Conservation (phyloP, 306 rosid genomes). For the Vicia villosa region DNA sequence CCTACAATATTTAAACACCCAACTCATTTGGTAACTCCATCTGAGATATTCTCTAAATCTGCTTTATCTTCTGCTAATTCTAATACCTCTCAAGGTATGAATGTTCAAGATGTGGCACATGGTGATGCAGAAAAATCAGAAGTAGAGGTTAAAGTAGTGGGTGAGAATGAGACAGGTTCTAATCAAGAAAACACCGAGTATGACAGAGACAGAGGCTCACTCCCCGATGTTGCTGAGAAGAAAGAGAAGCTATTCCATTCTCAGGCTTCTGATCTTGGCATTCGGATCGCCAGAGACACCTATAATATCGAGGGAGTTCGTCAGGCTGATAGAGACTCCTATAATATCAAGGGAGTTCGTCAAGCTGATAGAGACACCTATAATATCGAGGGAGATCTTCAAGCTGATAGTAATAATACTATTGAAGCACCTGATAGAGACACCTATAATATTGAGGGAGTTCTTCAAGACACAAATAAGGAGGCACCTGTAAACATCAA, state of each 20-base stretch:
- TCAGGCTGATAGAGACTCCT: slow-evolving; percentile 50
- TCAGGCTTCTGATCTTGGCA: slow-evolving; percentile 68
- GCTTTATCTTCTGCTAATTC: slow-evolving; percentile 56
- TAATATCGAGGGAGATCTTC: slow-evolving; percentile 41
- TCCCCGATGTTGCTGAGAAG: slow-evolving; percentile 42
- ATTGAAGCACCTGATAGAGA: slow-evolving; percentile 39
- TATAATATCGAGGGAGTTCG: slow-evolving; percentile 44
- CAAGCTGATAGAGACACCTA: slow-evolving; percentile 50
- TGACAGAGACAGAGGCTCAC: slow-evolving; percentile 47
- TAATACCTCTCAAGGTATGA: slow-evolving; percentile 47
- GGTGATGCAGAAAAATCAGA: slow-evolving; percentile 48
- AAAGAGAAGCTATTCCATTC: slow-evolving; percentile 68
- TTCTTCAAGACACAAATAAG: slow-evolving; percentile 48
- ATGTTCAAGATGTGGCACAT: slow-evolving; percentile 51
- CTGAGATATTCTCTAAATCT: slow-evolving; percentile 59
- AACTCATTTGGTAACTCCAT: slow-evolving; percentile 74
- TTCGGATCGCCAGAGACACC: slow-evolving; percentile 64
- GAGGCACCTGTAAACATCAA: slow-evolving; percentile 42
- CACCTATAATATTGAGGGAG: slow-evolving; percentile 35
- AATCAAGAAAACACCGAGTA: slow-evolving; percentile 39
- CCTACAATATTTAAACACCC: slow-evolving; percentile 54
- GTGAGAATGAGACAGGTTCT: slow-evolving; percentile 53
- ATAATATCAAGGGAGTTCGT: slow-evolving; percentile 39
- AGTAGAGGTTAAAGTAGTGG: slow-evolving; percentile 56
- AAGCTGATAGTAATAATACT: slow-evolving; percentile 37